phyloP scores from a whole-genome alignment of 2,329 filamentous ascomycete genomes.

The Karstenula rhodostoma region DNA sequence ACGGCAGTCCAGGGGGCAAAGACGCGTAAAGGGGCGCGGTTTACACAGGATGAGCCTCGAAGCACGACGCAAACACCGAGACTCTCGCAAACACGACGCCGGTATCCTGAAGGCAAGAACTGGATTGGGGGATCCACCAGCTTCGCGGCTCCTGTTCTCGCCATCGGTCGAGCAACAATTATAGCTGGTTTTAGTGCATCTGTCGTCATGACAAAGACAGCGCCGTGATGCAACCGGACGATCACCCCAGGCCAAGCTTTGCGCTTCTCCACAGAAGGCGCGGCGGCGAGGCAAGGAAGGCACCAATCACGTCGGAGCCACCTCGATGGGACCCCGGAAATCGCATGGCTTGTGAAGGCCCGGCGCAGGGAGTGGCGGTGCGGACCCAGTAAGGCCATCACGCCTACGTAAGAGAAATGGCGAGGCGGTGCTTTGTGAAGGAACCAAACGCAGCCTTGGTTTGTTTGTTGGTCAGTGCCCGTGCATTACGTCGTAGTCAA shows the following conservation, averaged over 20 bases:
- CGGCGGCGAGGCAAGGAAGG: conserved; percentile 24
- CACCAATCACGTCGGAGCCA: conserved; percentile 12
- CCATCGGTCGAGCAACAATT: conserved; percentile 9
- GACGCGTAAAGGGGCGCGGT: background rate
- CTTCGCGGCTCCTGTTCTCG: conserved; percentile 7
- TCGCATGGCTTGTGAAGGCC: conserved; percentile 10
- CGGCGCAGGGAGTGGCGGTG: conserved; percentile 24
- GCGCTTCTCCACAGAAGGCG: conserved; percentile 14
- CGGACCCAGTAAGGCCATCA: background rate
- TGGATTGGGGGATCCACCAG: conserved; percentile 3
- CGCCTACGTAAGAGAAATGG: conserved; percentile 25
- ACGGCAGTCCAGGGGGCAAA: background rate
- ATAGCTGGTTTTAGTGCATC: conserved; percentile 8
- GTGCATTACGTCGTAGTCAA: conserved; percentile 16
- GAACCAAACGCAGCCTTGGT: conserved; percentile 10
- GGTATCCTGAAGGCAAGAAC: background rate
- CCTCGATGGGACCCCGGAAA: conserved; percentile 10
- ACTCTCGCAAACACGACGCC: background rate
- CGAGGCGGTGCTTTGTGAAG: conserved; percentile 23
- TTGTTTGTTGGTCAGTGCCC: conserved; percentile 18
- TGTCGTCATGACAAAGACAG: conserved; percentile 16
- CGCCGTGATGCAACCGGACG: conserved; percentile 10
- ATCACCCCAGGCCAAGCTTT: conserved; percentile 22
- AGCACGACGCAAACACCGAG: background rate
- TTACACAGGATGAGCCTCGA: background rate